These are phyloP conservation scores for Colletotrichum kahawae DNA, from an alignment of 2,329 filamentous ascomycete genomes.

Conservation along the genomic window DNA sequence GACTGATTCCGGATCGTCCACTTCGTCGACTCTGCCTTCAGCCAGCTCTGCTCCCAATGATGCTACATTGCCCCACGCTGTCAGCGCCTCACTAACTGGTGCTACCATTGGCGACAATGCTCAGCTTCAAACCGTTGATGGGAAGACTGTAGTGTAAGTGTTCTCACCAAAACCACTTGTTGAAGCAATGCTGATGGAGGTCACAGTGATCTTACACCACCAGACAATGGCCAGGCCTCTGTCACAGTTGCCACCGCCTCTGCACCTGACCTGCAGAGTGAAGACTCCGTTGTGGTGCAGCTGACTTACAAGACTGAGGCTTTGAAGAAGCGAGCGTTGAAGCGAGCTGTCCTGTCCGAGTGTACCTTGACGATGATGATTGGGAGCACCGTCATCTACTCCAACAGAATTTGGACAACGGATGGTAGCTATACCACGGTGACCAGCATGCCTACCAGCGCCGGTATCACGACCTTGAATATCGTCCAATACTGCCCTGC, in stretches of 20 bases:
- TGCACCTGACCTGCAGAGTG: background rate
- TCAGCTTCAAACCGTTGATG: background rate
- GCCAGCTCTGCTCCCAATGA: background rate
- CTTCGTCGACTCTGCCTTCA: background rate
- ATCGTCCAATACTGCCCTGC: slow-evolving; percentile 5
- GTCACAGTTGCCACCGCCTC: background rate
- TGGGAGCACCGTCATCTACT: background rate
- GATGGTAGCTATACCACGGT: slow-evolving; percentile 10
- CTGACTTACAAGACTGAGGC: background rate
- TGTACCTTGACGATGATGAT: background rate
- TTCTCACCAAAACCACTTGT: rapidly evolving
- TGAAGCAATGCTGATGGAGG: background rate
- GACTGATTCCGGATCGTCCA: background rate
- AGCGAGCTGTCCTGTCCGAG: background rate
- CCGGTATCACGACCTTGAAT: background rate
- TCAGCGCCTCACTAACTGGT: background rate
- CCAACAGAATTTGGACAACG: slow-evolving; percentile 2
- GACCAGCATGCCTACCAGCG: background rate
- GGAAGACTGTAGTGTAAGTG: background rate
- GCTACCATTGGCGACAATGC: background rate
- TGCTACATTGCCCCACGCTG: background rate
- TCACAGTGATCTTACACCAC: background rate
- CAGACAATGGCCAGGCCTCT: background rate
- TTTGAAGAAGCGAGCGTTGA: background rate
- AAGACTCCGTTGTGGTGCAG: background rate